phyloP scores from a whole-genome alignment of 768 basidiomycete species.

The Phlebiopsis gigantea region DNA sequence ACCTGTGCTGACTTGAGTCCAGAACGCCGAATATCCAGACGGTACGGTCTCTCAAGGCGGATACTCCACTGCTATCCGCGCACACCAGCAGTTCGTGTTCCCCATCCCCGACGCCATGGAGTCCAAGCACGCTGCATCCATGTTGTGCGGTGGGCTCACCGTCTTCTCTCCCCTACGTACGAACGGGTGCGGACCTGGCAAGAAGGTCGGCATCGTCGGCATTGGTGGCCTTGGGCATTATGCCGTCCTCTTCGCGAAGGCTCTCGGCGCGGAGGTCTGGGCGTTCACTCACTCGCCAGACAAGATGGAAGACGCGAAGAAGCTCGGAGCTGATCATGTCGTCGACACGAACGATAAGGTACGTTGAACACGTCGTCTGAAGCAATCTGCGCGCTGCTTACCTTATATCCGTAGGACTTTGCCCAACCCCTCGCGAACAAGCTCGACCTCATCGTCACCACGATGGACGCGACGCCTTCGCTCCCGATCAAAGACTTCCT shows the following conservation, averaged over 20 bases:
- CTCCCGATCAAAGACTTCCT: constrained; percentile 27
- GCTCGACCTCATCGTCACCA: constrained; percentile 46
- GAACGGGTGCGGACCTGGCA: constrained; percentile 52
- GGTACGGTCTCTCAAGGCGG: constrained; percentile 39
- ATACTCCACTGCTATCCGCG: constrained; percentile 40
- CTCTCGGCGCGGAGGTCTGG: constrained; percentile 52
- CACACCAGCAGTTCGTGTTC: constrained; percentile 49
- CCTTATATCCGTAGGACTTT: constrained; percentile 27
- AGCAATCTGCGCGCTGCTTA: neutral
- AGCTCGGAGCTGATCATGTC: constrained; percentile 52
- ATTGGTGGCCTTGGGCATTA: constrained; percentile 53
- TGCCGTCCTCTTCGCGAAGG: constrained; percentile 40
- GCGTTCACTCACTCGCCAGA: constrained; percentile 50
- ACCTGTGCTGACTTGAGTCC: neutral
- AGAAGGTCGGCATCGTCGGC: constrained; percentile 61
- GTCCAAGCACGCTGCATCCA: constrained; percentile 50
- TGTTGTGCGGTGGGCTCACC: constrained; percentile 64
- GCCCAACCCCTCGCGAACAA: constrained; percentile 30
- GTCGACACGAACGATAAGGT: constrained; percentile 38
- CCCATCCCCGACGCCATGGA: constrained; percentile 50
- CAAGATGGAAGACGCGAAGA: constrained; percentile 51
- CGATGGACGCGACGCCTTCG: constrained; percentile 18
- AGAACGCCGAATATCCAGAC: constrained; percentile 32
- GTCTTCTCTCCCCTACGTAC: constrained; percentile 55
- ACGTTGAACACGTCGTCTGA: neutral